A percentile compares a stretch with the other conserved stretches of the same genome.
phyloP scores from a whole-genome alignment of 352 stramenopile species.

The Pythium monospermum region DNA sequence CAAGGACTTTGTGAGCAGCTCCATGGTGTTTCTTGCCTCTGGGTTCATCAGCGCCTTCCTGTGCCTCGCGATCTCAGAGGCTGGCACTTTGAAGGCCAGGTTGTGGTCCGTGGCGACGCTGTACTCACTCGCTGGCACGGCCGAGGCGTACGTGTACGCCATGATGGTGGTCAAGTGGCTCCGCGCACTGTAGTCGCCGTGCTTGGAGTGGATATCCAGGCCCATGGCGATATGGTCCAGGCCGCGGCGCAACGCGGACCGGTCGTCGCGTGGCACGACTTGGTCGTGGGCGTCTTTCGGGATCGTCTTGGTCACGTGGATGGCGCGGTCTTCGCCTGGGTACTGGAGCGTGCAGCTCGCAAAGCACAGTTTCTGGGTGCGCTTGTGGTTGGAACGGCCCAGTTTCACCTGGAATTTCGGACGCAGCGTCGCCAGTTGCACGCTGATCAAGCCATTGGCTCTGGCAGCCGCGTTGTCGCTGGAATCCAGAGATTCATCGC shows the following conservation, averaged over 20 bases:
- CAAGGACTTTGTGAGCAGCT: slow-evolving; percentile 38
- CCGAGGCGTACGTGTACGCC: slow-evolving; percentile 45
- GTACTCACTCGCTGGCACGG: slow-evolving; percentile 25
- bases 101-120: too few species aligned
- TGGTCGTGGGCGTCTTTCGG: slow-evolving; percentile 47
- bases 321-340: slow-evolving; percentile 27
- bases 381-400: slow-evolving; percentile 22
- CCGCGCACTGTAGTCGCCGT: slow-evolving; percentile 20
- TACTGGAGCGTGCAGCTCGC: slow-evolving; percentile 38
- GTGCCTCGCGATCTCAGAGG: slow-evolving; percentile 20
- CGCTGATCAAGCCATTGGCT: slow-evolving; percentile 3
- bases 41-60: slow-evolving; percentile 36
- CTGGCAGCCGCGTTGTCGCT: background rate
- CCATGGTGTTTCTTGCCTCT: slow-evolving; percentile 32
- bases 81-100: too few species aligned
- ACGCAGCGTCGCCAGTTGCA: slow-evolving; percentile 6
- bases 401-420: slow-evolving; percentile 5
- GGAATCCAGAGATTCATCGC: background rate
- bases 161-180: slow-evolving; percentile 38
- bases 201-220: slow-evolving; percentile 39
- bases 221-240: slow-evolving; percentile 48
- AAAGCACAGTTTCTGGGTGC: slow-evolving; percentile 45
- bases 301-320: slow-evolving; percentile 57
- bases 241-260: slow-evolving; percentile 31
- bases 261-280: slow-evolving; percentile 34